Base-by-base conservation (phyloP, 805 yeast genomes). In the Kuraishia piskuri region DNA sequence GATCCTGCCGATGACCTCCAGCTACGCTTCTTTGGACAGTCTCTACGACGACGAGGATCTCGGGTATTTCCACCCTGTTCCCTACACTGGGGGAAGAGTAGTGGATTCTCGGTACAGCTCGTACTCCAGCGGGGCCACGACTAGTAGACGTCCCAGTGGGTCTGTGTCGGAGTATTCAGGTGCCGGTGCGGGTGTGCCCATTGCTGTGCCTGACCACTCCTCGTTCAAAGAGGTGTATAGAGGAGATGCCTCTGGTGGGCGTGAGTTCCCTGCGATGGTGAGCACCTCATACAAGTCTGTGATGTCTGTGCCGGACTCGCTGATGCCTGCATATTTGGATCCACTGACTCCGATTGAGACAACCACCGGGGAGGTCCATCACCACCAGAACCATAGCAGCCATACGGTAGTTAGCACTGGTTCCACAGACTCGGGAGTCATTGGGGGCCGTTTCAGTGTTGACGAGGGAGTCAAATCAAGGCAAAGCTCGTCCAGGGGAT, bases 21-120 rank as follows among this genome's bases (percentile, higher is more conserved):
- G 90, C 56, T 86, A 85, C 72, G 92, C 92, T 0, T 86, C 91
- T 0, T 69, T 87, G 62, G 90, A 84, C 61, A 82, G 90, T 63
- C 76, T 79, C 55, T 83, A 84, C 62, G 73, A 63, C 49, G 65
- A 62, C 19, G 21, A 22, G 22, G 46, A 37, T 12, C 23, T 45
- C n/a, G 47, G 23, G 23, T 20, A 45, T 20, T 21, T 45, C 23
- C 22, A 20, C n/a, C 47, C 47, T 21, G 47, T 45, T 9, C 47
- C 47, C 3, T 45, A 45, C 19, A 22, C 23, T 20, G 47, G 47
- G 4, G 40, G 40, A 14, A 6, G 40, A 31, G 40, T 12, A 10
- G 17, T 10, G 40, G 40, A 31, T n/a, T 7, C 40, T 12, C 8
- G 40, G 40, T 31, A 31, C 17, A 31, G 40, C 14, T 31, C 40